phyloP scores from a whole-genome alignment of 2,329 filamentous ascomycete genomes.

The Pseudogymnoascus sp. region DNA sequence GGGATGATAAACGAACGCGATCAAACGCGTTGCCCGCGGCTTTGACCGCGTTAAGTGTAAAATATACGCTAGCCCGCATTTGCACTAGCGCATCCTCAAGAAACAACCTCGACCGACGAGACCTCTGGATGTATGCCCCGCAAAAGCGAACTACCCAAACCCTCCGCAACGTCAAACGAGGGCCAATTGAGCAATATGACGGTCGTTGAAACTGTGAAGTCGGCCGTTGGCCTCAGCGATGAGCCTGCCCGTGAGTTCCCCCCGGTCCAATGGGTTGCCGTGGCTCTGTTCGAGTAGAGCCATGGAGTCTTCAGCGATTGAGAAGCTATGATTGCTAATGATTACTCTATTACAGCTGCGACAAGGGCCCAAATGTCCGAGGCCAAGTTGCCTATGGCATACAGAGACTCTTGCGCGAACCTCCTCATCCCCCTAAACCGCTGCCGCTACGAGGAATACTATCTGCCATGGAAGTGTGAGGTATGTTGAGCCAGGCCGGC shows the following conservation, averaged over 20 bases:
- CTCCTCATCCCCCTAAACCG: slow-evolving; percentile 93
- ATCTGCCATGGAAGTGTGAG: slow-evolving; percentile 95
- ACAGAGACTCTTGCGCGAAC: slow-evolving; percentile 92
- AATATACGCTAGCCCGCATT: not conserved
- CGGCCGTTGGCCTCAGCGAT: slow-evolving; percentile 38
- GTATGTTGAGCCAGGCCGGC: slow-evolving; percentile 45
- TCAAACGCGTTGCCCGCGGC: slow-evolving; percentile 2
- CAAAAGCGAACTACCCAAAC: slow-evolving; percentile 8
- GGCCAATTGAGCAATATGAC: slow-evolving; percentile 33
- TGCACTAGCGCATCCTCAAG: not conserved
- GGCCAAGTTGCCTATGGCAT: slow-evolving; percentile 77
- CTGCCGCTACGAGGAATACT: slow-evolving; percentile 87
- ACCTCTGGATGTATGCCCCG: not conserved
- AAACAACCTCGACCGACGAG: slow-evolving; percentile 7
- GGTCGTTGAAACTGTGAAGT: slow-evolving; percentile 40
- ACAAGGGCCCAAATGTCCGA: slow-evolving; percentile 91
- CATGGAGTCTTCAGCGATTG: slow-evolving; percentile 8
- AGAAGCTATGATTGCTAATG: slow-evolving; percentile 13
- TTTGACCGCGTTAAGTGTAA: slow-evolving; percentile 9
- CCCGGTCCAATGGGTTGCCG: slow-evolving; percentile 3
- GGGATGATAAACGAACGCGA: slow-evolving; percentile 6
- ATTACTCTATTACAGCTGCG: slow-evolving; percentile 47
- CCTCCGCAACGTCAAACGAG: slow-evolving; percentile 5
- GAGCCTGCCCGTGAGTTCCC: slow-evolving; percentile 20
- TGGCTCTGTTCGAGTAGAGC: slow-evolving; percentile 29